Base-by-base conservation (phyloP, 768 basidiomycete genomes). In the Austroboletus festivus region DNA sequence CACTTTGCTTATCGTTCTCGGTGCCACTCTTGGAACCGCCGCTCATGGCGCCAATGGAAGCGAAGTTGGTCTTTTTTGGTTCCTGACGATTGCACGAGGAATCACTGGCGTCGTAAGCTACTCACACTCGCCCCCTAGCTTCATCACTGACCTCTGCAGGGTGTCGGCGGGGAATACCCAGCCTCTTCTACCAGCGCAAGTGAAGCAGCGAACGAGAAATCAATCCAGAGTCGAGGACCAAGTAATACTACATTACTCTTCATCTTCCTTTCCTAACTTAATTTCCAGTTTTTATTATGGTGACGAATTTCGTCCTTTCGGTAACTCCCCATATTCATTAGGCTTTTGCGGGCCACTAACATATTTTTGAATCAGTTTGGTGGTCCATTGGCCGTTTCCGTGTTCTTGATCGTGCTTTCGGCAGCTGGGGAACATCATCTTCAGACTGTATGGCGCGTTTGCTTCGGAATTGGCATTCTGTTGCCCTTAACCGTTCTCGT, bases 151-250 rank as follows among this genome's bases (percentile, higher is more conserved):
- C 38, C 41, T 16, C 44, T 34, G 18, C 46, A 83, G 75, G 86
- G 86, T 50, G 85, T 86, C 12, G 85, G 85, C 30, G 86, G 86
- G 21, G 86, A 89, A 68, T 89, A 89, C 63, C 86, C 86, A 1
- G 83, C 83, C 8, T 84, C 81, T 6, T 83, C 81, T 0, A 82
- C 83, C 0, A 78, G 78, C 35, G 85, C 86, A 5, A 78, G 77
- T 24, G 86, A 89, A 63, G 78, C 85, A 24, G 83, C 86, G 16
- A 88, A 89, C 57, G 85, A 89, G 65, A 80, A 77, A 57, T 79
- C 79, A 65, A 46, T 77, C 23, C 72, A 74, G 54, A 63, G 73
- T 44, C 77, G 86, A 31, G 87, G 87, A 1, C 82, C 83, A 54
- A 69, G 81, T 81, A 55, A 23, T 43, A 10, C 23, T 2, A 16